Conservation (phyloP, 1,284 basidiomycete genomes). For the Moesziomyces sp. region DNA sequence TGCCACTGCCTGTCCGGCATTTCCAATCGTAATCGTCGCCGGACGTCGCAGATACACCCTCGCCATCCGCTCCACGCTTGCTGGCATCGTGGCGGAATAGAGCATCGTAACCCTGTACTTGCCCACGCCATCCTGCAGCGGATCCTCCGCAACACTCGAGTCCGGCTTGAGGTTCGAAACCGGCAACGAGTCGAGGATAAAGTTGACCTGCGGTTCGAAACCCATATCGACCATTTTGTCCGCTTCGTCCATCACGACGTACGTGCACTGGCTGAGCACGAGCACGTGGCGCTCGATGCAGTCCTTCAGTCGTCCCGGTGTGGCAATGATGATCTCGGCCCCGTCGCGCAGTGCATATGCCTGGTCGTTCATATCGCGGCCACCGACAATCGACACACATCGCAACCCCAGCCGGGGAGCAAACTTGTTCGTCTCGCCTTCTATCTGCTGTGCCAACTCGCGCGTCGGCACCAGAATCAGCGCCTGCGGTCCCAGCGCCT, state of each 20-base stretch:
- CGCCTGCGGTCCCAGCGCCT: constrained; percentile 91
- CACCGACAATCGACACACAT: constrained; percentile 97
- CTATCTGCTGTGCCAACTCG: constrained; percentile 97
- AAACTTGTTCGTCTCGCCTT: constrained; percentile 90
- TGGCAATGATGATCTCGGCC: constrained; percentile 97
- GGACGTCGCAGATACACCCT: constrained; percentile 91
- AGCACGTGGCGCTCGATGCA: constrained; percentile 94
- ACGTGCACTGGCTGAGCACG: constrained; percentile 94
- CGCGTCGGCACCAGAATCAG: constrained; percentile 95
- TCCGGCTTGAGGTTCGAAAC: constrained; percentile 86
- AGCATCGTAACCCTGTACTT: constrained; percentile 73
- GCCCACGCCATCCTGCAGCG: constrained; percentile 48
- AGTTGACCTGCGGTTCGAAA: constrained; percentile 92
- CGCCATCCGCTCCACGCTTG: constrained; percentile 91
- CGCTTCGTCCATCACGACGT: constrained; percentile 99
- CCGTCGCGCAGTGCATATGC: constrained; percentile 94
- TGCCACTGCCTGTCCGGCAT: constrained; percentile 95
- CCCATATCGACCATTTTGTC: constrained; percentile 98
- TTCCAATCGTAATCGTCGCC: constrained; percentile 95
- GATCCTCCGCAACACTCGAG: constrained; percentile 66
- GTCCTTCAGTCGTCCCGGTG: constrained; percentile 96
- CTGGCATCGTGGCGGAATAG: constrained; percentile 98
- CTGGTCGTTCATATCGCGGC: constrained; percentile 91
- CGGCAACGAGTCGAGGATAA: constrained; percentile 92
- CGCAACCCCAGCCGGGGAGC: constrained; percentile 85